Evolutionary conservation across 2,329 filamentous ascomycete genomes (phyloP).

Genomic region (Juglanconis oblonga): DNA sequence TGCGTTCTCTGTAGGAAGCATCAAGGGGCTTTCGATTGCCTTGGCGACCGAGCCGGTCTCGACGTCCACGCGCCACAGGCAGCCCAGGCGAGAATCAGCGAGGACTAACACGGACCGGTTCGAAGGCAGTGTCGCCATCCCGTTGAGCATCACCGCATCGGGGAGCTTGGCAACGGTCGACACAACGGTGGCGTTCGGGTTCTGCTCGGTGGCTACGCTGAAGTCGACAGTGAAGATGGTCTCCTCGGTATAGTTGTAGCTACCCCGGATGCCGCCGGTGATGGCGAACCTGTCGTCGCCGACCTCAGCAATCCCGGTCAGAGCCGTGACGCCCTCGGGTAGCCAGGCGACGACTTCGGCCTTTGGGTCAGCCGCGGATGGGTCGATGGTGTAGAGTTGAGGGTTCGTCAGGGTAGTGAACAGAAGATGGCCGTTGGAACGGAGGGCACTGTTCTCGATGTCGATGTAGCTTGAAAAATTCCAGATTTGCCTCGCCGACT

Average conservation of each 20-base stretch:
- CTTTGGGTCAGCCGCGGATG: neutral
- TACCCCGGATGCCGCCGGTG: constrained; percentile 11
- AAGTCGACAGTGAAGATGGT: constrained; percentile 19
- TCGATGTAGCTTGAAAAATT: constrained; percentile 13
- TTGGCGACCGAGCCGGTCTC: constrained; percentile 6
- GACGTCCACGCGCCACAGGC: constrained; percentile 15
- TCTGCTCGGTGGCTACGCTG: constrained; percentile 3
- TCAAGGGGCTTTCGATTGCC: constrained; percentile 3
- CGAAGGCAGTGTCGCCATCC: constrained; percentile 12
- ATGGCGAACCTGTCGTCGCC: constrained; percentile 13
- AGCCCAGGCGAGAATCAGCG: constrained; percentile 12
- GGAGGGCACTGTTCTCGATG: constrained; percentile 11
- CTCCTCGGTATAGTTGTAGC: constrained; percentile 17
- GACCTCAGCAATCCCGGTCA: constrained; percentile 5
- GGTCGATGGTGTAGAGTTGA: constrained; percentile 11
- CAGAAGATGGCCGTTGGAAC: constrained; percentile 8
- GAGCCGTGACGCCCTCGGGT: neutral
- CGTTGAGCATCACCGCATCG: constrained; percentile 18
- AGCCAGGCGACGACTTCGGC: constrained; percentile 7
- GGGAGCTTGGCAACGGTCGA: constrained; percentile 14
- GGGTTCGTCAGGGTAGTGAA: constrained; percentile 11
- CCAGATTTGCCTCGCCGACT: constrained; percentile 2
- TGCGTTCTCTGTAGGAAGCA: constrained; percentile 2
- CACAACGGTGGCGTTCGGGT: constrained; percentile 3
- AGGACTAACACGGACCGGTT: constrained; percentile 10